Evolutionary conservation across 768 basidiomycete genomes (phyloP).

Genomic region (Pleurotus ostreatus): DNA sequence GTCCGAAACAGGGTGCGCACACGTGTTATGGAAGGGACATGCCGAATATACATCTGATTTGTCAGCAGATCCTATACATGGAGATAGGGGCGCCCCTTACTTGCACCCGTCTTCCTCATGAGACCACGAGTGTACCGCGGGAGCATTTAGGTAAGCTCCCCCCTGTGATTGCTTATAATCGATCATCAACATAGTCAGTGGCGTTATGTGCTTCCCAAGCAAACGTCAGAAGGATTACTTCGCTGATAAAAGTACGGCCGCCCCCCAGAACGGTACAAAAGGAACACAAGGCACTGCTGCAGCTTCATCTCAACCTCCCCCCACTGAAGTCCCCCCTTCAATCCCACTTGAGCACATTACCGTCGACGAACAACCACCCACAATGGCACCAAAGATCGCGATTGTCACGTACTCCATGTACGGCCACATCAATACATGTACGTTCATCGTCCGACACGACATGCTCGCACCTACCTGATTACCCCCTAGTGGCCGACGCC

Average conservation of each 20-base stretch:
- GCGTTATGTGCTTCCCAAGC: constrained; percentile 6
- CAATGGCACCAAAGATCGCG: constrained; percentile 32
- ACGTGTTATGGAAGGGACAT: constrained; percentile 1
- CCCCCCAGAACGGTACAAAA: constrained; percentile 8
- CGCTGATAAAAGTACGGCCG: neutral
- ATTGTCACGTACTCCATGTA: constrained; percentile 56
- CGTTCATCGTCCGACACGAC: constrained; percentile 12
- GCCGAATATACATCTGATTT: neutral
- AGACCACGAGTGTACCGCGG: no score
- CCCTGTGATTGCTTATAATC: no score
- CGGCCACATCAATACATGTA: constrained; percentile 50
- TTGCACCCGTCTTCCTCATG: no score
- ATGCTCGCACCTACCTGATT: no score
- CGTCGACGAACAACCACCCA: neutral
- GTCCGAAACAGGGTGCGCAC: constrained; percentile 7
- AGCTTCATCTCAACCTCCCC: neutral
- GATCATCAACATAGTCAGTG: neutral
- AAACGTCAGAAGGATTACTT: constrained; percentile 8
- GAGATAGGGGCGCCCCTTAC: no score
- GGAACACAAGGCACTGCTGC: neutral
- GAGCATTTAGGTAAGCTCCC: no score
- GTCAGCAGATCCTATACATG: no score
- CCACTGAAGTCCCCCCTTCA: neutral
- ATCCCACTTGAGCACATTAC: neutral
- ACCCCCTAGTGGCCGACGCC: constrained; percentile 35